Evolutionary conservation across 441 rosid genomes (phyloP), one percentile per base, ranked within the genome.

Genomic region (Gossypium schwendimanii): DNA sequence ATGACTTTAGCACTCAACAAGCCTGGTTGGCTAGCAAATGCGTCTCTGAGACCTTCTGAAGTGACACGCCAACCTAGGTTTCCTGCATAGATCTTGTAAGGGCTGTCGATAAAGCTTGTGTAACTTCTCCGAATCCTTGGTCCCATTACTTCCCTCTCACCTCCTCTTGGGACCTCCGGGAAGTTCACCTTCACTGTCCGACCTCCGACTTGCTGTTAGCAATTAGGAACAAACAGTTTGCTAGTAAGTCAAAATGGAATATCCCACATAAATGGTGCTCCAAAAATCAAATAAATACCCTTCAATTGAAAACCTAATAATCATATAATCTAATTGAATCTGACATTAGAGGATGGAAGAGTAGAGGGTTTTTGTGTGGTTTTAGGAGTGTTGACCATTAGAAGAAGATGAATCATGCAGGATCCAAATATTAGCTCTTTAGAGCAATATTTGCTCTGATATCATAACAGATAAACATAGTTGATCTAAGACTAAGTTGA

Each of bases 151-250:
- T 83, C 93, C 76, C 91, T 86, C 76, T 94, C 96, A 3, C 90
- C 96, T 68, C 98, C 98, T 80, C 81, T 88, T 10, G 98, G 97
- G 69, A 91, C 97, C 80, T 91, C 95, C 1, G 97, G 94, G 80
- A 88, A 86, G 89, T 91, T 94, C 77, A 94, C 97, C 83, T 78
- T 91, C 73, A 83, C 87, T 0, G 89, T 85, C 61, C 96, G 79
- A 65, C 97, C 94, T 53, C 96, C 94, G 55, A 94, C 64, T 91
- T 87, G 94, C 98, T 93, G 87, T 36, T 44, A 75, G 69, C 63
- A 7, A 62, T 7, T 1, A 73, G 8, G 21, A 36, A 67, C 10
- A 72, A n/a, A 20, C 75, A 76, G 33, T 52, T 33, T 7, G 12
- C 33, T 12, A 24, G 70, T 21, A 47, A 66, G 1, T 47, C 70